phyloP scores from a whole-genome alignment of 805 yeast genomes.

The Zygotorulaspora chibaensis region DNA sequence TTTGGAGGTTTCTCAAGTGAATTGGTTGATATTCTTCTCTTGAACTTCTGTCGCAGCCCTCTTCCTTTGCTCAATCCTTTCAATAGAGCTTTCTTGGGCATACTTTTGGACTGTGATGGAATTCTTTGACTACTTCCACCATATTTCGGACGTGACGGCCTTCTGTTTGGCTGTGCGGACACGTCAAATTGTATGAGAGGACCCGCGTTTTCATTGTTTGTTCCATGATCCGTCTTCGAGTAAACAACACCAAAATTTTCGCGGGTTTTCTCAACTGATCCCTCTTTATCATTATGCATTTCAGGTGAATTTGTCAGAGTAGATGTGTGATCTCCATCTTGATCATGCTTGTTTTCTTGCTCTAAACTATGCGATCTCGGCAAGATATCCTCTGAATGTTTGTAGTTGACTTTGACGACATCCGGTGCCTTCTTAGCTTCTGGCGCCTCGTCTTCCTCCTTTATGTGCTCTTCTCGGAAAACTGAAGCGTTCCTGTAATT shows the following conservation, averaged over 20 bases:
- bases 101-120: neutral
- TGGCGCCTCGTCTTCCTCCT: neutral
- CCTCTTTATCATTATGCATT: neutral
- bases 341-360: slow-evolving; percentile 10
- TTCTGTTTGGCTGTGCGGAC: slow-evolving; percentile 23
- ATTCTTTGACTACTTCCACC: slow-evolving; percentile 2
- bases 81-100: slow-evolving; percentile 8
- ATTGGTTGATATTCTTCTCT: slow-evolving; percentile 19
- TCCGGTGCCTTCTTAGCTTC: neutral
- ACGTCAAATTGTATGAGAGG: slow-evolving; percentile 32
- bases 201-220: slow-evolving; percentile 3
- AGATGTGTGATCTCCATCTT: slow-evolving; percentile 9
- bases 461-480: too few relatives aligned
- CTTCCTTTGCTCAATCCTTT: slow-evolving; percentile 21
- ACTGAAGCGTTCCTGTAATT: slow-evolving; percentile 11
- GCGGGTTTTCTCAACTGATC: neutral
- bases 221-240: neutral
- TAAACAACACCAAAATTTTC: neutral
- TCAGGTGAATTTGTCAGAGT: neutral
- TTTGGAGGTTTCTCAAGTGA: slow-evolving; percentile 14
- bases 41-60: slow-evolving; percentile 17
- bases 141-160: neutral
- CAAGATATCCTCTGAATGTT: too few relatives aligned
- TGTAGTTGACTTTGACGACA: too few relatives aligned
- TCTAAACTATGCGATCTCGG: slow-evolving; percentile 6